Evolutionary conservation across 768 basidiomycete genomes (phyloP).

Genomic region (Dacryopinax spathularia): DNA sequence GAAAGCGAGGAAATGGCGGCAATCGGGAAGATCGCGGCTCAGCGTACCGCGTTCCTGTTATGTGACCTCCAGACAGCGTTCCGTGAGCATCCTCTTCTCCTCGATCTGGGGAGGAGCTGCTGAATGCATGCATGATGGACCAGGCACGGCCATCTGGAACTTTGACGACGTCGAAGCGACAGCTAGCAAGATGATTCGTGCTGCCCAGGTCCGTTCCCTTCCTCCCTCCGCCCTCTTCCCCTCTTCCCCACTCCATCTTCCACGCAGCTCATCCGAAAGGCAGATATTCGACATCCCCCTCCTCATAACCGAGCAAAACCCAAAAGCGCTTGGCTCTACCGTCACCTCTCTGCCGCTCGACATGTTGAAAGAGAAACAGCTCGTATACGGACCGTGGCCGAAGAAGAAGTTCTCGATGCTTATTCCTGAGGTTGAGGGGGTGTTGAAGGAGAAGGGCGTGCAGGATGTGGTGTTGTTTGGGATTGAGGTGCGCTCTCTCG

Average conservation of each 20-base stretch:
- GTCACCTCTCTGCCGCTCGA: conserved; percentile 6
- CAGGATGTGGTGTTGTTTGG: conserved; percentile 61
- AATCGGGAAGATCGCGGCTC: background rate
- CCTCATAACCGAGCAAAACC: conserved; percentile 73
- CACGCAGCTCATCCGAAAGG: background rate
- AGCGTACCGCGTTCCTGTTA: conserved; percentile 46
- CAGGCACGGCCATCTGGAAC: conserved; percentile 44
- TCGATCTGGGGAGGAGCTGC: background rate
- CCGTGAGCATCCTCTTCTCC: conserved; percentile 34
- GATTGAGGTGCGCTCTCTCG: conserved; percentile 51
- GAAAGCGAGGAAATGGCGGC: background rate
- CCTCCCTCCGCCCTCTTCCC: conserved; percentile 5
- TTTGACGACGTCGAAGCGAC: conserved; percentile 59
- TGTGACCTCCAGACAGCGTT: conserved; percentile 76
- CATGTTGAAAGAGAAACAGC: conserved; percentile 34
- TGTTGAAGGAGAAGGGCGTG: conserved; percentile 32
- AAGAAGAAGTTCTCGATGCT: conserved; percentile 84
- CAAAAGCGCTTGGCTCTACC: conserved; percentile 34
- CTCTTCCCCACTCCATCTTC: background rate
- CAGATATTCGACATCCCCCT: conserved; percentile 56
- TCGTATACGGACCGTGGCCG: conserved; percentile 48
- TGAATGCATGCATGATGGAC: conserved; percentile 12
- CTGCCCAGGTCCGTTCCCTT: conserved; percentile 43
- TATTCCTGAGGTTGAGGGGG: conserved; percentile 44
- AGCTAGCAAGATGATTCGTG: conserved; percentile 58